These are phyloP conservation scores for Marasmius sp. DNA, from an alignment of 1,284 basidiomycete genomes.

Conservation along the genomic window DNA sequence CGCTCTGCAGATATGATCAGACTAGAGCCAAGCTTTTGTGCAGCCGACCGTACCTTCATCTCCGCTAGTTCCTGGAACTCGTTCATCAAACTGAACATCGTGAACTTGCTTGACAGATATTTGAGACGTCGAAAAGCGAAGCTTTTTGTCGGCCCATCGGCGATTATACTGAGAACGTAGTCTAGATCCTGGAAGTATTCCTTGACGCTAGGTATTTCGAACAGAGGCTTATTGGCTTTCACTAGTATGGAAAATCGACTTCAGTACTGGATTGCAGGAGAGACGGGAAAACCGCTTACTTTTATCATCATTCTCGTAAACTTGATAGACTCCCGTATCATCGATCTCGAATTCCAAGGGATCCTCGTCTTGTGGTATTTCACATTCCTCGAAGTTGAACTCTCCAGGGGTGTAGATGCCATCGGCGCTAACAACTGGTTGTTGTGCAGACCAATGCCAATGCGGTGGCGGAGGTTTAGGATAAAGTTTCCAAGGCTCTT, in stretches of 20 bases:
- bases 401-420: slow-evolving; percentile 39
- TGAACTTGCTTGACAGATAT: slow-evolving; percentile 95
- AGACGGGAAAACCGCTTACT: slow-evolving; percentile 5
- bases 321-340: slow-evolving; percentile 84
- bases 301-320: slow-evolving; percentile 51
- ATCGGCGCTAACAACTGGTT: slow-evolving; percentile 49
- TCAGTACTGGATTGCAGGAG: not conserved
- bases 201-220: slow-evolving; percentile 81
- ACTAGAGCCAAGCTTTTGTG: slow-evolving; percentile 8
- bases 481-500: slow-evolving; percentile 81
- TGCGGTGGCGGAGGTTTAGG: slow-evolving; percentile 90
- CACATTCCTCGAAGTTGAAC: slow-evolving; percentile 69
- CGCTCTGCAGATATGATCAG: slow-evolving; percentile 42
- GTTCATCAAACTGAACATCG: slow-evolving; percentile 90
- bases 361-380: slow-evolving; percentile 62
- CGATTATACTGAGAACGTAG: slow-evolving; percentile 81
- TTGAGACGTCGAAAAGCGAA: slow-evolving; percentile 93
- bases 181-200: slow-evolving; percentile 99
- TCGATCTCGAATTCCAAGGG: slow-evolving; percentile 74
- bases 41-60: slow-evolving; percentile 79
- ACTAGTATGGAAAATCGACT: slow-evolving; percentile 1
- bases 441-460: slow-evolving; percentile 80
- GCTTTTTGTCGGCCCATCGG: slow-evolving; percentile 94
- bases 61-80: slow-evolving; percentile 94
- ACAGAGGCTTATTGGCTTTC: slow-evolving; percentile 58